Evolutionary conservation across 2,329 filamentous ascomycete species (phyloP).

Genomic region (Ceratocystiopsis minuta): DNA sequence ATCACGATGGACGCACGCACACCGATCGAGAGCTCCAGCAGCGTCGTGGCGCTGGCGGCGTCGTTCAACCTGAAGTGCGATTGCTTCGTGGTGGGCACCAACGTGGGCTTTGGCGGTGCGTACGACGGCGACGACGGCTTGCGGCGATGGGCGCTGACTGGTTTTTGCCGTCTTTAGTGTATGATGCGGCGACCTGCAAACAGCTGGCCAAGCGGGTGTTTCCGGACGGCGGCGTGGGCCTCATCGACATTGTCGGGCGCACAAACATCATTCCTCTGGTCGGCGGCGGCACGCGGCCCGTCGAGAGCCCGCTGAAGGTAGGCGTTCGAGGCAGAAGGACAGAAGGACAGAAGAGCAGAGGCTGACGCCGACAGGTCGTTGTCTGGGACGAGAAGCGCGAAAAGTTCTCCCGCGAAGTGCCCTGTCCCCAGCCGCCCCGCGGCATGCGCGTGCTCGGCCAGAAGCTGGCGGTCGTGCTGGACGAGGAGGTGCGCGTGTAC

Average conservation of each 20-base stretch:
- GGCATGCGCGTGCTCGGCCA: slow-evolving; percentile 61
- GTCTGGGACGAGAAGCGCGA: slow-evolving; percentile 83
- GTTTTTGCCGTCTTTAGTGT: slow-evolving; percentile 35
- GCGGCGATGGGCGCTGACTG: too few relatives aligned
- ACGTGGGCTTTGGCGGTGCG: slow-evolving; percentile 9
- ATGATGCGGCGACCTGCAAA: slow-evolving; percentile 54
- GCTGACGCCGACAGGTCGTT: slow-evolving; percentile 35
- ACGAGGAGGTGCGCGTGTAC: slow-evolving; percentile 70
- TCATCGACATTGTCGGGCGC: slow-evolving; percentile 72
- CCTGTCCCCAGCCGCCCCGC: slow-evolving; percentile 63
- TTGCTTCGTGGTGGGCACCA: slow-evolving; percentile 63
- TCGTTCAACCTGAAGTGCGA: slow-evolving; percentile 74
- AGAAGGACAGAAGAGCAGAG: too few relatives aligned
- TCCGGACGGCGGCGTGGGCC: slow-evolving; percentile 56
- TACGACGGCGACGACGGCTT: too few relatives aligned
- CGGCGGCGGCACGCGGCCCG: slow-evolving; percentile 69
- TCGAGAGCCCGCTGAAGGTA: slow-evolving; percentile 75
- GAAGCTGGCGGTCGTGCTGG: slow-evolving; percentile 62
- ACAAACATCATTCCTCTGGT: slow-evolving; percentile 80
- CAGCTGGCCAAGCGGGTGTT: slow-evolving; percentile 50
- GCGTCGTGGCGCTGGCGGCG: slow-evolving; percentile 61
- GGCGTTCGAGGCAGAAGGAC: too few relatives aligned
- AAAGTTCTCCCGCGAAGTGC: slow-evolving; percentile 55
- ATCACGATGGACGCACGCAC: slow-evolving; percentile 71
- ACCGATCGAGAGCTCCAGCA: slow-evolving; percentile 59